A percentile compares a stretch with the other conserved stretches of the same genome.
phyloP scores from a whole-genome alignment of 768 basidiomycete genomes.

The Leccinellum albellum region DNA sequence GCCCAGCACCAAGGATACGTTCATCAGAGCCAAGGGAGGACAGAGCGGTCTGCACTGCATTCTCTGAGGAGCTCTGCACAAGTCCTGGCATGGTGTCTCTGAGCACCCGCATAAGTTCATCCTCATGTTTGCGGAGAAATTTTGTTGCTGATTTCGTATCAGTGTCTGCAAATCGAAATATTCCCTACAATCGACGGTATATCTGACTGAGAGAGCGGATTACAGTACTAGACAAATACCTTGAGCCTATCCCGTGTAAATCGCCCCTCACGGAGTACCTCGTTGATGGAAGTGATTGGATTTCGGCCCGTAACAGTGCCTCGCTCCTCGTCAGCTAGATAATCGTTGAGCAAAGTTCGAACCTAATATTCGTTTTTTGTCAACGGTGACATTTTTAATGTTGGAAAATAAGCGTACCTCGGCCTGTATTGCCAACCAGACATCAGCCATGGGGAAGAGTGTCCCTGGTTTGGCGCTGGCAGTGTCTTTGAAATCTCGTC shows the following conservation, averaged over 20 bases:
- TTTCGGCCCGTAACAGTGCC: constrained; percentile 76
- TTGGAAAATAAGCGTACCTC: constrained; percentile 52
- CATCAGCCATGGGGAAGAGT: constrained; percentile 78
- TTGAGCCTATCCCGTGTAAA: constrained; percentile 76
- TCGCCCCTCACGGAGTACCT: constrained; percentile 82
- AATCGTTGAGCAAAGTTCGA: constrained; percentile 78
- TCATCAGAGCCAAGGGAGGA: constrained; percentile 68
- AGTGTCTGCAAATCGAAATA: constrained; percentile 91
- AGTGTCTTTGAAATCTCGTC: constrained; percentile 88
- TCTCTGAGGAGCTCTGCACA: constrained; percentile 66
- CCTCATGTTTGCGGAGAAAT: constrained; percentile 71
- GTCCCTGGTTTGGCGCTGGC: constrained; percentile 72
- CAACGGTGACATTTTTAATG: neutral
- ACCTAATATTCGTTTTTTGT: constrained; percentile 49
- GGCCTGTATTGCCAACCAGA: constrained; percentile 84
- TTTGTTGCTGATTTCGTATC: constrained; percentile 71
- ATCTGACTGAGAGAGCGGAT: neutral
- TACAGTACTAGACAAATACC: constrained; percentile 37
- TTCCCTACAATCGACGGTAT: constrained; percentile 45
- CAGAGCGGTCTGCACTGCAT: constrained; percentile 55
- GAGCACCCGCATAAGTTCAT: constrained; percentile 76
- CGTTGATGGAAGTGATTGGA: constrained; percentile 90
- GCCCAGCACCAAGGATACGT: constrained; percentile 63
- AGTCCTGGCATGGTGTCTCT: constrained; percentile 93
- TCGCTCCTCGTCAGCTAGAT: constrained; percentile 88